Conservation (phyloP, 495 filamentous ascomycete species). For the Podospora australis region DNA sequence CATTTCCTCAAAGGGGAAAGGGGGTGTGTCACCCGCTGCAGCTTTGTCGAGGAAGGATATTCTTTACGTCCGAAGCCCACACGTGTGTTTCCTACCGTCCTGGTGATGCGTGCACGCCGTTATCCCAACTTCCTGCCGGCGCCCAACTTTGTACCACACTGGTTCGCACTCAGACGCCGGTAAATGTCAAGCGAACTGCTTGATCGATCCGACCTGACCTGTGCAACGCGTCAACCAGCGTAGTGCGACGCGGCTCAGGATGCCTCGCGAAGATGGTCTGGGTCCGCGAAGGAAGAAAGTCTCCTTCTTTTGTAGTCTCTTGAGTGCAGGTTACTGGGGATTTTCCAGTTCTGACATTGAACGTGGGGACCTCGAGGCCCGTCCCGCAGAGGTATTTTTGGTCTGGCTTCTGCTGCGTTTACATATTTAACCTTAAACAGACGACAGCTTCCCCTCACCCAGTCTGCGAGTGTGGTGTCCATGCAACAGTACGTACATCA, state of each 20-base stretch:
- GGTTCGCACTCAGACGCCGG: not conserved
- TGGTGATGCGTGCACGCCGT: too few species aligned
- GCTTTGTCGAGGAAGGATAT: too few species aligned
- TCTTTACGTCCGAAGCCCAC: not conserved
- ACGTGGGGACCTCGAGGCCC: not conserved
- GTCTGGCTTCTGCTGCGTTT: slow-evolving; percentile 8
- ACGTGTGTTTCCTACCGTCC: not conserved
- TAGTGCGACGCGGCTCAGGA: not conserved
- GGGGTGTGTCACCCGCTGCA: not conserved
- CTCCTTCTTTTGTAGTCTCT: not conserved
- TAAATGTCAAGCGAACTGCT: slow-evolving; percentile 6
- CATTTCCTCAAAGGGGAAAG: too few species aligned
- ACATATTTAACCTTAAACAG: slow-evolving; percentile 29
- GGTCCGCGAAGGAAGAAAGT: not conserved
- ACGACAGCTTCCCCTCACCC: slow-evolving; percentile 16
- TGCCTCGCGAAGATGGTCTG: too few species aligned
- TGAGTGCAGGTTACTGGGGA: not conserved
- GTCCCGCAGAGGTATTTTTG: slow-evolving; percentile 18
- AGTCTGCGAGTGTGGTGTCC: not conserved
- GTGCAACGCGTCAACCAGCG: not conserved
- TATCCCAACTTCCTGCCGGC: not conserved
- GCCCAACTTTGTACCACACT: slow-evolving; percentile 12
- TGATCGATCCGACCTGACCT: slow-evolving; percentile 7
- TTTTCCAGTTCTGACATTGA: not conserved
- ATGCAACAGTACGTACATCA: too few species aligned